phyloP scores from a whole-genome alignment of 2,329 filamentous ascomycete species.

The Fusarium fracticaudum region DNA sequence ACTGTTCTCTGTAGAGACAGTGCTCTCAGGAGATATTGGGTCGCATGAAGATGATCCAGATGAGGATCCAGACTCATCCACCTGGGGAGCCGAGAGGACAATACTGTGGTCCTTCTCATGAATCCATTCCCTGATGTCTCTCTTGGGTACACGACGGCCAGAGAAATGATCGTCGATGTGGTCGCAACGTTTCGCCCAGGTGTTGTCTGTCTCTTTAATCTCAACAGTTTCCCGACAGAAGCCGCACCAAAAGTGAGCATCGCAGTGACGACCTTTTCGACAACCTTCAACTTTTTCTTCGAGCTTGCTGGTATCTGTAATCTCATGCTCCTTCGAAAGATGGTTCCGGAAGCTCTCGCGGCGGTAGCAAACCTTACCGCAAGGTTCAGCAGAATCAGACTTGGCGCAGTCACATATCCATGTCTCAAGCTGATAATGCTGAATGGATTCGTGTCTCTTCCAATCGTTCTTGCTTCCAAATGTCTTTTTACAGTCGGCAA shows the following conservation, averaged over 20 bases:
- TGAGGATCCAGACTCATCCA: neutral
- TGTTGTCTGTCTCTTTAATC: constrained; percentile 56
- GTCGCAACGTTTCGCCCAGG: constrained; percentile 67
- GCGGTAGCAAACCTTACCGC: constrained; percentile 67
- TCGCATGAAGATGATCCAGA: constrained; percentile 1
- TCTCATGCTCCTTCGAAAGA: constrained; percentile 61
- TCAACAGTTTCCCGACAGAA: constrained; percentile 73
- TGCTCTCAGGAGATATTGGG: neutral
- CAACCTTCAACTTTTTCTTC: constrained; percentile 61
- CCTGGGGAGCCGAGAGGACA: neutral
- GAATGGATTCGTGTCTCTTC: constrained; percentile 88
- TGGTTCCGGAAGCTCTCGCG: constrained; percentile 70
- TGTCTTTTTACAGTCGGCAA: constrained; percentile 70
- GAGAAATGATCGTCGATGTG: constrained; percentile 81
- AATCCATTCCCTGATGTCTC: constrained; percentile 66
- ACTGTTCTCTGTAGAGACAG: constrained; percentile 8
- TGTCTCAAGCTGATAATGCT: constrained; percentile 76
- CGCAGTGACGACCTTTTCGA: constrained; percentile 71
- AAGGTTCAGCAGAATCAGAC: constrained; percentile 48
- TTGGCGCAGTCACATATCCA: constrained; percentile 72
- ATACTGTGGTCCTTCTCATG: constrained; percentile 41
- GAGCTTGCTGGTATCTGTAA: constrained; percentile 44
- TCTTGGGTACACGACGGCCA: constrained; percentile 56
- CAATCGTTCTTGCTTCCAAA: constrained; percentile 96
- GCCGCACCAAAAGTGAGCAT: constrained; percentile 84